A percentile compares a stretch with the other conserved stretches of the same genome.
Evolutionary conservation across 768 basidiomycete species (phyloP).

Genomic region (Cystobasidium ongulense): DNA sequence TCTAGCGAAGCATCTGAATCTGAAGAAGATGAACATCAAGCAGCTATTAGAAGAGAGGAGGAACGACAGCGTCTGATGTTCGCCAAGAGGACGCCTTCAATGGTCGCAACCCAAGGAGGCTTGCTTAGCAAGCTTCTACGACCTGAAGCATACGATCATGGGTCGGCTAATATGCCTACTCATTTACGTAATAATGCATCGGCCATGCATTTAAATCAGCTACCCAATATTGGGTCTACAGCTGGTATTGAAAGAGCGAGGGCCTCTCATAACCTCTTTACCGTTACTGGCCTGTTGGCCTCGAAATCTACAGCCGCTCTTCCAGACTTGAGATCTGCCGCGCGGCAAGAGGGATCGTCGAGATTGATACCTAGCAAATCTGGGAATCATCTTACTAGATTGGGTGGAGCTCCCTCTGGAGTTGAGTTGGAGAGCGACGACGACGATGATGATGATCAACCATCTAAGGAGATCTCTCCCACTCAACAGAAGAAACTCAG

Average conservation of each 20-base stretch:
- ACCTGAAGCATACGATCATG: slow-evolving; percentile 13
- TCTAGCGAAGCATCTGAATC: slow-evolving; percentile 18
- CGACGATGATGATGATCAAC: slow-evolving; percentile 34
- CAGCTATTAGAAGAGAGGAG: slow-evolving; percentile 3
- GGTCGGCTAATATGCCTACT: slow-evolving; percentile 5
- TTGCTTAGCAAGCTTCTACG: slow-evolving; percentile 3
- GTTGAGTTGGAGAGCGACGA: slow-evolving; percentile 40
- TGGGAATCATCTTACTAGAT: background rate
- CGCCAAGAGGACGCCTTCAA: slow-evolving; percentile 22
- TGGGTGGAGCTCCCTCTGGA: slow-evolving; percentile 37
- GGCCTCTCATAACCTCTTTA: background rate
- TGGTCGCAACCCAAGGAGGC: background rate
- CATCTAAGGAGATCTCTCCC: background rate
- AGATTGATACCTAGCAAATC: background rate
- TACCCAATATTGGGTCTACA: background rate
- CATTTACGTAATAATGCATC: slow-evolving; percentile 27
- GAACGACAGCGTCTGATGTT: slow-evolving; percentile 13
- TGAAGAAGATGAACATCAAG: slow-evolving; percentile 2
- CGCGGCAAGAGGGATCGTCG: background rate
- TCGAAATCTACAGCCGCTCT: slow-evolving; percentile 29
- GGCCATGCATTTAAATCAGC: slow-evolving; percentile 6
- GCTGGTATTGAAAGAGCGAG: background rate
- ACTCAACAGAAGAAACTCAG: background rate
- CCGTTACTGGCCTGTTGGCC: slow-evolving; percentile 25
- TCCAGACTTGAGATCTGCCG: background rate